These are phyloP conservation scores for Lipomyces mesembrius DNA, from an alignment of 805 yeast genomes.

Conservation along the genomic window DNA sequence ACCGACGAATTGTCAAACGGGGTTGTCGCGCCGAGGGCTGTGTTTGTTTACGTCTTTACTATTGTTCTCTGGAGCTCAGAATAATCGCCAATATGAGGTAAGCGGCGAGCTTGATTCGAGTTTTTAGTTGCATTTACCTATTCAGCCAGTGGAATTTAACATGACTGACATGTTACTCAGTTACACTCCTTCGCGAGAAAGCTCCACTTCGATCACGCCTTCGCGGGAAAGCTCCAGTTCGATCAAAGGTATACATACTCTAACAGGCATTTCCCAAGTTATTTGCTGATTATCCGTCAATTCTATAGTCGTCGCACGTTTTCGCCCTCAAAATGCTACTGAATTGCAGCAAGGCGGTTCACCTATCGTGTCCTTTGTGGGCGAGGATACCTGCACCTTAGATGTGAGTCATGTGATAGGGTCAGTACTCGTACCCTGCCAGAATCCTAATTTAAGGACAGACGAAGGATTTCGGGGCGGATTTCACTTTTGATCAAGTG, in stretches of 20 bases:
- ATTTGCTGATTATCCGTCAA: neutral
- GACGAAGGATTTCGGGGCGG: slow-evolving; percentile 36
- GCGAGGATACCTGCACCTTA: slow-evolving; percentile 41
- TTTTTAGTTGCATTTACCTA: neutral
- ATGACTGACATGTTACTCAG: neutral
- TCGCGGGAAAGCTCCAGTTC: slow-evolving; percentile 27
- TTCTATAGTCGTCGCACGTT: slow-evolving; percentile 67
- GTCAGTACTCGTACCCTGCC: too few relatives aligned
- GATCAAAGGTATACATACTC: slow-evolving; percentile 27
- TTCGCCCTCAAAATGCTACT: slow-evolving; percentile 59
- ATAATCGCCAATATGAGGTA: slow-evolving; percentile 1
- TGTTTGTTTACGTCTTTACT: neutral
- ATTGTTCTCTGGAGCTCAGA: neutral
- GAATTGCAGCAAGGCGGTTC: slow-evolving; percentile 43
- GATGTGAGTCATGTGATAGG: slow-evolving; percentile 21
- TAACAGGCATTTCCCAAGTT: neutral
- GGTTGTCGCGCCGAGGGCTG: neutral
- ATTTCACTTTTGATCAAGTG: slow-evolving; percentile 68
- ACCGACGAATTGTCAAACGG: neutral
- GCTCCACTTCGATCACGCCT: slow-evolving; percentile 4
- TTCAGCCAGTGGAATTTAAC: neutral
- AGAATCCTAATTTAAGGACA: slow-evolving; percentile 2
- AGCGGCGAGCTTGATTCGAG: neutral
- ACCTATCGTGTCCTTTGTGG: slow-evolving; percentile 38
- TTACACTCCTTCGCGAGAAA: neutral